These are phyloP conservation scores for Ogataea wickerhamii DNA, from an alignment of 805 yeast species.

Conservation along the genomic window DNA sequence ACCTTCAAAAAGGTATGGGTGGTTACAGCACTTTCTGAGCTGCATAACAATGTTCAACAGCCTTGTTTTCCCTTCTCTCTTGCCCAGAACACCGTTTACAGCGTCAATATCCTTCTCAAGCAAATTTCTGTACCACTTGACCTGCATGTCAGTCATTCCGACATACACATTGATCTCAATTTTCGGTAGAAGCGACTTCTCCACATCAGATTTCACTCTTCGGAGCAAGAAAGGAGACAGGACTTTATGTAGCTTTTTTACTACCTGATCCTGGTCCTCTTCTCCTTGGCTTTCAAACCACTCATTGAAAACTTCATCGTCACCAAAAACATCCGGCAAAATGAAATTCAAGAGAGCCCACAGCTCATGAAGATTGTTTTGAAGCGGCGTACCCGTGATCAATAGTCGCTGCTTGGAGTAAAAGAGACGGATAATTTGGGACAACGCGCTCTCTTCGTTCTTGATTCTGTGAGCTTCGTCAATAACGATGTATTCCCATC, in stretches of 20 bases:
- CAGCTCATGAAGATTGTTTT: conserved; percentile 89
- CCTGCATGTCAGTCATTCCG: conserved; percentile 95
- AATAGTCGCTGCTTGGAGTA: conserved; percentile 79
- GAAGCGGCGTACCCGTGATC: conserved; percentile 95
- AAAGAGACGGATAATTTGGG: conserved; percentile 88
- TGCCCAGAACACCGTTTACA: conserved; percentile 93
- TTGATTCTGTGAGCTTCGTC: conserved; percentile 98
- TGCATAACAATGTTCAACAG: conserved; percentile 95
- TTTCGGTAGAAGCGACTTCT: conserved; percentile 84
- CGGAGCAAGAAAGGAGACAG: conserved; percentile 83
- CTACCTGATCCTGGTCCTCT: conserved; percentile 80
- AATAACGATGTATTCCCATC: conserved; percentile 91
- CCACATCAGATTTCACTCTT: conserved; percentile 91
- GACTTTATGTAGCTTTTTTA: conserved; percentile 84
- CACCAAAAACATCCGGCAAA: conserved; percentile 93
- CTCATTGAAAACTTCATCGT: conserved; percentile 82
- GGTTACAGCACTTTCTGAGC: conserved; percentile 92
- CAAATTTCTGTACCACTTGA: conserved; percentile 83
- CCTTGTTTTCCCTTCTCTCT: conserved; percentile 88
- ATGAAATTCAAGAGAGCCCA: conserved; percentile 93
- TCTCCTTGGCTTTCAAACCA: conserved; percentile 72
- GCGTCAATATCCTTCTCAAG: conserved; percentile 94
- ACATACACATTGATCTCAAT: conserved; percentile 86
- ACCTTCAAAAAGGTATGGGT: conserved; percentile 96
- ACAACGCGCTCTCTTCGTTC: conserved; percentile 86